phyloP scores from a whole-genome alignment of 1,139 yeast species.

The Diutina ranongensis region DNA sequence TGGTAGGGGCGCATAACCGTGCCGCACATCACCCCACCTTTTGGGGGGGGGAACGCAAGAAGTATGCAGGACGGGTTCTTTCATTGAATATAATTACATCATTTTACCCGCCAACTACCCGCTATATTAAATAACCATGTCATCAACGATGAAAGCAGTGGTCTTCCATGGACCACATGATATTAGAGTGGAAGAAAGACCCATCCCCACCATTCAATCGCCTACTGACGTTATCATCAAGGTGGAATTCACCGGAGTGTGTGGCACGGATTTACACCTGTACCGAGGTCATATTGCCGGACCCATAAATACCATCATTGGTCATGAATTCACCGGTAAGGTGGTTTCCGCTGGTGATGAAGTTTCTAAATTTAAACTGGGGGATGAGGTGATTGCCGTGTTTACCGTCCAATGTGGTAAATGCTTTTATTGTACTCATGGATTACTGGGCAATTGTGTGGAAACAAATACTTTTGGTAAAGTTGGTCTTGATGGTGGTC shows the following conservation, averaged over 20 bases:
- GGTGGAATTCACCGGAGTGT: constrained; percentile 42
- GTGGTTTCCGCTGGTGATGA: constrained; percentile 26
- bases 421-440: constrained; percentile 44
- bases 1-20: too few relatives aligned
- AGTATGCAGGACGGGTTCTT: too few relatives aligned
- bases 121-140: neutral
- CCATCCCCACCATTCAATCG: constrained; percentile 28
- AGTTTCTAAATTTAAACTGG: constrained; percentile 24
- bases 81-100: neutral
- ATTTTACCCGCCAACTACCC: neutral
- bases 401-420: constrained; percentile 46
- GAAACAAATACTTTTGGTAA: constrained; percentile 45
- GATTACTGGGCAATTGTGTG: constrained; percentile 41
- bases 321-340: constrained; percentile 40
- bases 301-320: constrained; percentile 29
- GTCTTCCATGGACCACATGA: constrained; percentile 41
- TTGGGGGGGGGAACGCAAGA: too few relatives aligned
- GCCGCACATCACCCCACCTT: too few relatives aligned
- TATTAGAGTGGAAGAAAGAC: constrained; percentile 30
- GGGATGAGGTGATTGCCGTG: constrained; percentile 37
- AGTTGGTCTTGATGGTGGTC: constrained; percentile 43
- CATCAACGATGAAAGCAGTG: constrained; percentile 45
- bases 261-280: constrained; percentile 54
- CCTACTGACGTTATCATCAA: constrained; percentile 41
- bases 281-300: constrained; percentile 44